phyloP scores from a whole-genome alignment of 805 yeast species.

The Candida cerambycidarum region DNA sequence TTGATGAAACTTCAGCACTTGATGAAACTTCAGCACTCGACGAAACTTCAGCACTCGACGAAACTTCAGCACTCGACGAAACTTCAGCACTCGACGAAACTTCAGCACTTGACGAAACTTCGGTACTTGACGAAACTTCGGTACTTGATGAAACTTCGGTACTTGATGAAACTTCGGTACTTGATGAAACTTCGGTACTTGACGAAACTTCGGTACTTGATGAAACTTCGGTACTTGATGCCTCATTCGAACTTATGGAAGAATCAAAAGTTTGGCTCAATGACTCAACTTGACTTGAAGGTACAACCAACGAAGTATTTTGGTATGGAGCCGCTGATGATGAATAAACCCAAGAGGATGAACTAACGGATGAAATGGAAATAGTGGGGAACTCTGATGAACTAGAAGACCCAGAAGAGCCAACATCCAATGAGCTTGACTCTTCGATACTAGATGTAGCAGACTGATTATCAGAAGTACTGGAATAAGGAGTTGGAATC shows the following conservation, averaged over 20 bases:
- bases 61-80: neutral
- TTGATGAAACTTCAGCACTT: neutral
- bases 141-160: neutral
- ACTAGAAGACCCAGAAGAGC: neutral
- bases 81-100: too few species aligned
- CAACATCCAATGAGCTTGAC: neutral
- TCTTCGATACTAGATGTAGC: neutral
- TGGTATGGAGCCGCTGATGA: conserved; percentile 2
- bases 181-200: too few species aligned
- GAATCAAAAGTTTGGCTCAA: neutral
- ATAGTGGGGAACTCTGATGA: neutral
- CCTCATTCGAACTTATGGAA: neutral
- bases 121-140: too few species aligned
- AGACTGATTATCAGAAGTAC: too few species aligned
- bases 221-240: neutral
- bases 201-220: neutral
- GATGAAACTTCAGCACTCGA: too few species aligned
- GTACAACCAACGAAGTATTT: neutral
- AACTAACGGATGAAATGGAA: conserved; percentile 1
- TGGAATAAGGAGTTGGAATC: conserved; percentile 18
- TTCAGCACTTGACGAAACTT: too few species aligned
- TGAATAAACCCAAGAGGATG: conserved; percentile 2
- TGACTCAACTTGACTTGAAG: neutral
- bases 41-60: neutral
- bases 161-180: neutral